These are phyloP conservation scores for Atkinsonella hypoxylon DNA, from an alignment of 2,329 filamentous ascomycete genomes.

Conservation along the genomic window DNA sequence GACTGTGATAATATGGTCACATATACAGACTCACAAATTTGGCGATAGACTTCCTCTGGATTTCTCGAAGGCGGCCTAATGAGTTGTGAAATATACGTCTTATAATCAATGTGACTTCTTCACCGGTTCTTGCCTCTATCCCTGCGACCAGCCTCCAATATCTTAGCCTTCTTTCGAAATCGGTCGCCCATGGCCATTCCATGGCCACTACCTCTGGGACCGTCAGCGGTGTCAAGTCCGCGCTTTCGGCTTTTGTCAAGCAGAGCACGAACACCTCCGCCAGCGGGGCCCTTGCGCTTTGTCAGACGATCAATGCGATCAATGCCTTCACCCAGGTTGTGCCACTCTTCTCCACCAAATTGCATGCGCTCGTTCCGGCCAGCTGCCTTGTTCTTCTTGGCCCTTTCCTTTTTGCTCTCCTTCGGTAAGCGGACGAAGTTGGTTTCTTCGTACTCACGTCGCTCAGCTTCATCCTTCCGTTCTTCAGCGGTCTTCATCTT, in stretches of 20 bases:
- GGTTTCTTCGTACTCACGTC: constrained; percentile 76
- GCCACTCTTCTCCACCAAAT: constrained; percentile 88
- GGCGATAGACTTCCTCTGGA: no score
- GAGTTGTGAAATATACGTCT: no score
- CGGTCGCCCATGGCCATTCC: constrained; percentile 57
- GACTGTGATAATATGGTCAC: no score
- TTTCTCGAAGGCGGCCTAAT: no score
- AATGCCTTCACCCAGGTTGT: constrained; percentile 69
- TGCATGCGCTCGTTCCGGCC: constrained; percentile 46
- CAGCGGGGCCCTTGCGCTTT: constrained; percentile 47
- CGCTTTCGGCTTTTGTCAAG: constrained; percentile 83
- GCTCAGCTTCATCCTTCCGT: constrained; percentile 64
- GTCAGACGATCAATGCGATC: constrained; percentile 81
- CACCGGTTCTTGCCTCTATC: constrained; percentile 31
- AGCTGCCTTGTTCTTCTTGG: constrained; percentile 47
- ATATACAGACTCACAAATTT: no score
- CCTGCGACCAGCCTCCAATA: constrained; percentile 33
- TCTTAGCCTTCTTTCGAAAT: constrained; percentile 59
- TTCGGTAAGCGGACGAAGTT: constrained; percentile 84
- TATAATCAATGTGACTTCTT: not conserved
- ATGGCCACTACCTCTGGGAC: constrained; percentile 50
- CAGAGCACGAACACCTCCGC: constrained; percentile 45
- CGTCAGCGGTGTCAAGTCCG: constrained; percentile 53
- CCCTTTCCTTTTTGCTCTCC: constrained; percentile 75
- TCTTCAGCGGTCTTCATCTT: constrained; percentile 67